Percentiles rank a stretch among this genome's conserved stretches.
phyloP scores from a whole-genome alignment of 2,329 filamentous ascomycete species.

The Coniochaeta sp. region DNA sequence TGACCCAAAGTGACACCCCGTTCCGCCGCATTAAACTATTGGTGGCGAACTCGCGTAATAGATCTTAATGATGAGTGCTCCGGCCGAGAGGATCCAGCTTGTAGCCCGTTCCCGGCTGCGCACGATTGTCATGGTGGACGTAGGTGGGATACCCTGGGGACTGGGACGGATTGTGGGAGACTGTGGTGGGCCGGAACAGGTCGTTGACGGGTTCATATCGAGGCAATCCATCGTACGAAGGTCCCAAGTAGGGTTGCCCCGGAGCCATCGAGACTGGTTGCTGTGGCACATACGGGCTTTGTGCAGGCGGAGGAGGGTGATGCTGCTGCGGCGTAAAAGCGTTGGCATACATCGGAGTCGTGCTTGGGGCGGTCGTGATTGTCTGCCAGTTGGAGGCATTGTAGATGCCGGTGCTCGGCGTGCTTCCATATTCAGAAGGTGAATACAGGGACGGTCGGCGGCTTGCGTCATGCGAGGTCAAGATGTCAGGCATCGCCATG shows the following conservation, averaged over 20 bases:
- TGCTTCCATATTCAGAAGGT: constrained; percentile 35
- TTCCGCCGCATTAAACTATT: neutral
- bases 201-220: constrained; percentile 6
- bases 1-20: too few species aligned
- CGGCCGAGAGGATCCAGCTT: constrained; percentile 11
- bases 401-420: constrained; percentile 32
- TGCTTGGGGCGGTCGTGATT: constrained; percentile 30
- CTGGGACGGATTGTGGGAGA: neutral
- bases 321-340: constrained; percentile 30
- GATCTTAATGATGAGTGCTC: constrained; percentile 7
- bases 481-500: constrained; percentile 37
- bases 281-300: constrained; percentile 20
- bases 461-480: constrained; percentile 35
- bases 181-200: neutral
- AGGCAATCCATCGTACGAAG: constrained; percentile 20
- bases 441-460: constrained; percentile 39
- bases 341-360: constrained; percentile 34
- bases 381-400: constrained; percentile 33
- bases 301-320: constrained; percentile 4
- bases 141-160: constrained; percentile 12
- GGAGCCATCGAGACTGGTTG: constrained; percentile 17
- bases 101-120: constrained; percentile 6
- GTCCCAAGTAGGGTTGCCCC: constrained; percentile 16
- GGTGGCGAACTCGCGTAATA: neutral
- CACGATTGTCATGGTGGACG: constrained; percentile 11